phyloP scores from a whole-genome alignment of 768 basidiomycete species.

The Xerocomellus dryophilus region DNA sequence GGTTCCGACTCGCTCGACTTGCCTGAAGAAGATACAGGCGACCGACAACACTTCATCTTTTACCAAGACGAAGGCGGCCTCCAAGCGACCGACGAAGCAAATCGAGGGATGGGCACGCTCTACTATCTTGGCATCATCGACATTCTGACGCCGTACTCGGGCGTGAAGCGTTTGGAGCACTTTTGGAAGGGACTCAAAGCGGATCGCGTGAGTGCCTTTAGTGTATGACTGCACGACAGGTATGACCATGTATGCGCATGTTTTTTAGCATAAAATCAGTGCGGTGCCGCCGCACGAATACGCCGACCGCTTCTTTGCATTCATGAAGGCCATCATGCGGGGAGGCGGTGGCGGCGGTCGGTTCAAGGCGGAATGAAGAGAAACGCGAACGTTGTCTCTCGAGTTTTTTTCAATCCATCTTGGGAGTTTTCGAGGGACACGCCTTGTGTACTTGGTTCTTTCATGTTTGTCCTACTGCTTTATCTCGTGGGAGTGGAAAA shows the following conservation, averaged over 20 bases:
- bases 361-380: constrained; percentile 44
- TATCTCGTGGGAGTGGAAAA: constrained; percentile 1
- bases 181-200: constrained; percentile 88
- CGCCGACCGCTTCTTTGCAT: constrained; percentile 81
- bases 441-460: constrained; percentile 5
- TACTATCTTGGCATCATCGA: constrained; percentile 98
- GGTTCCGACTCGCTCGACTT: constrained; percentile 50
- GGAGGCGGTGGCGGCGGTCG: constrained; percentile 65
- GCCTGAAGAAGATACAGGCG: constrained; percentile 61
- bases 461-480: constrained; percentile 11
- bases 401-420: not conserved
- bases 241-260: not conserved
- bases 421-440: constrained; percentile 3
- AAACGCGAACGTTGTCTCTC: not conserved
- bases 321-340: constrained; percentile 83
- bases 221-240: too few relatives aligned
- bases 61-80: constrained; percentile 96
- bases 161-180: constrained; percentile 78
- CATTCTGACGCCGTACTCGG: constrained; percentile 86
- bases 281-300: constrained; percentile 89
- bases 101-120: constrained; percentile 68
- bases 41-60: constrained; percentile 74
- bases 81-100: constrained; percentile 83
- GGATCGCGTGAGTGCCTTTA: constrained; percentile 66
- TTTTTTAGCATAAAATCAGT: constrained; percentile 83